A percentile compares a stretch with the other conserved stretches of the same genome.
These are phyloP conservation scores for Parafenestella ontariensis DNA, from an alignment of 2,329 filamentous ascomycete genomes.

Conservation along the genomic window DNA sequence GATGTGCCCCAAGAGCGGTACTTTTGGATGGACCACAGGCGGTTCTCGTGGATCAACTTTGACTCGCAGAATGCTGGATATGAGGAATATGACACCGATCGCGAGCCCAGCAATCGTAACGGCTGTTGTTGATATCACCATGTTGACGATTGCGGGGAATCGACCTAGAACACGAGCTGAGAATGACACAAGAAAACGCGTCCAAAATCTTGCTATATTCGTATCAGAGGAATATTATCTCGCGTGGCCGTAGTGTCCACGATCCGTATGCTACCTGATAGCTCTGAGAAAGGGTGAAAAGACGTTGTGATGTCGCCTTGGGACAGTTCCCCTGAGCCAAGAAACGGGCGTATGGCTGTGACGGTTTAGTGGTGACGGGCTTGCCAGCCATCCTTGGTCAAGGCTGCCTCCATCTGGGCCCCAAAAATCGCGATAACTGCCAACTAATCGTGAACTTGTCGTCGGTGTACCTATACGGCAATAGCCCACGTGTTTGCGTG, in stretches of 20 bases:
- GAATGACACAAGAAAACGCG: neutral
- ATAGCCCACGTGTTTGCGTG: neutral
- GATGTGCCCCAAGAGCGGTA: conserved; percentile 58
- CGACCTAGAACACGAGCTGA: neutral
- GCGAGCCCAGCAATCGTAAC: conserved; percentile 10
- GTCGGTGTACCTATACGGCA: neutral
- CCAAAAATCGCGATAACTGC: neutral
- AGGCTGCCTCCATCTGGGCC: neutral
- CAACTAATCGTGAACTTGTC: neutral
- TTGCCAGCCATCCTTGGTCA: neutral
- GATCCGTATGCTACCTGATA: too few relatives aligned
- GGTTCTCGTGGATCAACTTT: conserved; percentile 51
- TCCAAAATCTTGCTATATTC: neutral
- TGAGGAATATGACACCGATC: conserved; percentile 2
- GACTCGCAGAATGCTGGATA: conserved; percentile 13
- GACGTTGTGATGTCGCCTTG: too few relatives aligned
- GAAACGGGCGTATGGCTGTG: too few relatives aligned
- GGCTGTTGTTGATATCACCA: conserved; percentile 6
- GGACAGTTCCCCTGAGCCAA: too few relatives aligned
- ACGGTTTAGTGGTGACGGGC: too few relatives aligned
- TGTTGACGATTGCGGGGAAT: neutral
- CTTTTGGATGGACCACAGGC: conserved; percentile 48
- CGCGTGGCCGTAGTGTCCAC: neutral
- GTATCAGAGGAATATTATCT: neutral
- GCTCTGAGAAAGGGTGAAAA: too few relatives aligned